A percentile compares a stretch with the other conserved stretches of the same genome.
Evolutionary conservation across 148 eudicot genomes (phyloP).

Genomic region (Chenopodium album): DNA sequence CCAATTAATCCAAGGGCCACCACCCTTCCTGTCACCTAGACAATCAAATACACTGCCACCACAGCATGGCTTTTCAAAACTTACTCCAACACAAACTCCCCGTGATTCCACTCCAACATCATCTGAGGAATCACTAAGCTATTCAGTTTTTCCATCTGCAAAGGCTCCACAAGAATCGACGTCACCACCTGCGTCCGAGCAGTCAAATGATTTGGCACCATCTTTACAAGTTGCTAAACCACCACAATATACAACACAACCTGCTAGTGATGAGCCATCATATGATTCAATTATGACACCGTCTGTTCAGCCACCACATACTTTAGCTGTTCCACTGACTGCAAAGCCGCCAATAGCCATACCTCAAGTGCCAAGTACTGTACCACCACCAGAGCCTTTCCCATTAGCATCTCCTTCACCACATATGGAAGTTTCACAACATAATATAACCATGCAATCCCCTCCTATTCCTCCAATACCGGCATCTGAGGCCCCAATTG

Average conservation of each 20-base stretch:
- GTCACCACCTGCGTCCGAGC: slow-evolving; percentile 5
- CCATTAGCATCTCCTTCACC: slow-evolving; percentile 1
- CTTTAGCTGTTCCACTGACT: slow-evolving; percentile 11
- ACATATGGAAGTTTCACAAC: slow-evolving; percentile 20
- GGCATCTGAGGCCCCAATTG: no score
- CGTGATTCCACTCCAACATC: slow-evolving; percentile 14
- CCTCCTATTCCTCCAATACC: slow-evolving; percentile 4
- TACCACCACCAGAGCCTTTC: slow-evolving; percentile 7
- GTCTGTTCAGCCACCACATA: slow-evolving; percentile 20
- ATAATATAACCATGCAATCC: slow-evolving; percentile 6
- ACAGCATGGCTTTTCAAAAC: slow-evolving; percentile 1
- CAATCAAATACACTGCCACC: slow-evolving; percentile 15
- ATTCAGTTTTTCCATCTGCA: slow-evolving; percentile 12
- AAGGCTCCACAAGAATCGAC: slow-evolving; percentile 14
- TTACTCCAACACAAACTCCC: slow-evolving; percentile 7
- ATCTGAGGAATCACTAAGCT: slow-evolving; percentile 9
- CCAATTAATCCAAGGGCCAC: slow-evolving; percentile 4
- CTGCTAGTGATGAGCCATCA: slow-evolving; percentile 1
- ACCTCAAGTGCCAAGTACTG: slow-evolving; percentile 4
- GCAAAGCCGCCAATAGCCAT: slow-evolving; percentile 5
- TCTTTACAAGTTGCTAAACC: slow-evolving; percentile 14
- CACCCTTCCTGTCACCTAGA: slow-evolving; percentile 3
- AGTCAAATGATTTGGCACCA: slow-evolving; percentile 6
- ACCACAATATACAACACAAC: background rate
- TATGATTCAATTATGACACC: slow-evolving; percentile 3